Conservation (phyloP, 805 yeast species). For the Cyberlindnera lachancei region DNA sequence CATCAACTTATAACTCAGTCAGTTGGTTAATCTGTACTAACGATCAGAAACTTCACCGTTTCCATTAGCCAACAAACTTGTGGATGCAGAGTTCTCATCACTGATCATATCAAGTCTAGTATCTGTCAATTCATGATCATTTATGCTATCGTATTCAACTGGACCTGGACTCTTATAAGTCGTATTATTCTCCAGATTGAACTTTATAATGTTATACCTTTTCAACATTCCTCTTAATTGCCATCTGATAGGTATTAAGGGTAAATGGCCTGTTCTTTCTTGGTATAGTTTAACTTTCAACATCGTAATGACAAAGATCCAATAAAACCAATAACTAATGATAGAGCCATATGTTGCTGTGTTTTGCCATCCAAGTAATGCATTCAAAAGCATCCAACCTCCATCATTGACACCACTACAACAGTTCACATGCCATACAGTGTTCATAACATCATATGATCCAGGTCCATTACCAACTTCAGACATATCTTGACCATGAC, state of each 20-base stretch:
- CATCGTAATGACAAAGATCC: constrained; percentile 47
- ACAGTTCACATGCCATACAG: constrained; percentile 93
- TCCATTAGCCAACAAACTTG: neutral
- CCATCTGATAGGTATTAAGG: constrained; percentile 54
- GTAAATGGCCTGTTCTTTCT: constrained; percentile 53
- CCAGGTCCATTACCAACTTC: constrained; percentile 94
- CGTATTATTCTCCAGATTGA: constrained; percentile 26
- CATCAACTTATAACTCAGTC: no score
- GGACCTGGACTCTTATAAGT: constrained; percentile 16
- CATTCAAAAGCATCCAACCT: constrained; percentile 86
- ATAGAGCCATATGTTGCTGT: constrained; percentile 90
- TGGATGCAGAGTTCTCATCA: constrained; percentile 4
- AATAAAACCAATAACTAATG: constrained; percentile 60
- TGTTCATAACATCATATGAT: constrained; percentile 67
- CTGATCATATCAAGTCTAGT: constrained; percentile 3
- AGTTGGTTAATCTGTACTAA: no score
- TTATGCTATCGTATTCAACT: constrained; percentile 7
- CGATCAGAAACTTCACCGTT: neutral
- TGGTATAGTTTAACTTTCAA: constrained; percentile 42
- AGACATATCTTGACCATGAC: constrained; percentile 76
- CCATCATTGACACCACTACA: constrained; percentile 90
- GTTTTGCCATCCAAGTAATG: constrained; percentile 89
- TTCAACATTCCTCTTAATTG: constrained; percentile 48
- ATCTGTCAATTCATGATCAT: constrained; percentile 1
- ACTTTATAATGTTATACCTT: constrained; percentile 27